phyloP scores from a whole-genome alignment of 257 asterid species.

The Nicotiana benthamiana region DNA sequence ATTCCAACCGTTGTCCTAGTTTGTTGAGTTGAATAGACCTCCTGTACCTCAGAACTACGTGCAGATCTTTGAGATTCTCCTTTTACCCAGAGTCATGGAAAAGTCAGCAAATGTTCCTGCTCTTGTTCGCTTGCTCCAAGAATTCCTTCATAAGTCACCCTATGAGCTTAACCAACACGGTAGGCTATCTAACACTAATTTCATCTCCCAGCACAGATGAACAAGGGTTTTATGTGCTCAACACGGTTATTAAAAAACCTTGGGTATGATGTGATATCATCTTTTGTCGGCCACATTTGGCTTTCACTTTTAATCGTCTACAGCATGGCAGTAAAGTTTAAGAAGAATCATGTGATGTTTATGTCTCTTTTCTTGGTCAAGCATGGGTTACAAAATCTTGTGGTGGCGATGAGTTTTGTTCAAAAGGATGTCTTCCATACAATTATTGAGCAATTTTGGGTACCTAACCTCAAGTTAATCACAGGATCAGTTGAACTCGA shows the following conservation, averaged over 20 bases:
- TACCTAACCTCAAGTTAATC: conserved; percentile 70
- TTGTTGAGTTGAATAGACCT: conserved; percentile 65
- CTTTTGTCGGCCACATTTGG: conserved; percentile 63
- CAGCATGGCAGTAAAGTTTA: conserved; percentile 51
- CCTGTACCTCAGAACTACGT: conserved; percentile 61
- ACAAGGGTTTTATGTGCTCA: conserved; percentile 91
- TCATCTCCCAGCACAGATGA: conserved; percentile 62
- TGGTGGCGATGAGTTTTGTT: conserved; percentile 58
- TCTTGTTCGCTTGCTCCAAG: conserved; percentile 81
- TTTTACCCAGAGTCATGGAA: conserved; percentile 76
- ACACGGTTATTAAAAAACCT: conserved; percentile 82
- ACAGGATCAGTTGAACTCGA: conserved; percentile 70
- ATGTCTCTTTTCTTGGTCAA: conserved; percentile 86
- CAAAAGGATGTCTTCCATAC: conserved; percentile 54
- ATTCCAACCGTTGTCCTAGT: conserved; percentile 88
- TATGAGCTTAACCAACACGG: conserved; percentile 78
- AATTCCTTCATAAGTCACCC: conserved; percentile 86
- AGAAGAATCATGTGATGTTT: conserved; percentile 64
- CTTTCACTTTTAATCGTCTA: conserved; percentile 54
- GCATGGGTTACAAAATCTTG: conserved; percentile 68
- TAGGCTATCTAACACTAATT: conserved; percentile 47
- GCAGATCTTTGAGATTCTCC: conserved; percentile 70
- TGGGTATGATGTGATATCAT: conserved; percentile 58
- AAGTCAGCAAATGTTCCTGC: conserved; percentile 87
- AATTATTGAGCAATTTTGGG: conserved; percentile 72